Base-by-base conservation (phyloP, 2,329 filamentous ascomycete genomes). In the Rutstroemia sp. region DNA sequence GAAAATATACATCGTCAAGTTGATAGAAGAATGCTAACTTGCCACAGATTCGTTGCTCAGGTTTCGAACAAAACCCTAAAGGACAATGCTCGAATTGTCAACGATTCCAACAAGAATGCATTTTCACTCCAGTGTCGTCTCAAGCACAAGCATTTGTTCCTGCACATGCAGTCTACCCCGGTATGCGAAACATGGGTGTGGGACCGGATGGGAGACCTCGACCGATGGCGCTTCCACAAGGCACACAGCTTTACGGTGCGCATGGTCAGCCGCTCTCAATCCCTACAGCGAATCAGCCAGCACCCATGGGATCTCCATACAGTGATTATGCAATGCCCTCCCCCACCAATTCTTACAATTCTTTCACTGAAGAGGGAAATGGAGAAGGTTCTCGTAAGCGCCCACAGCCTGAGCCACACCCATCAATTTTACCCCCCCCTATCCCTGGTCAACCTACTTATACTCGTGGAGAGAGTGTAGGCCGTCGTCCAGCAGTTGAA, bases 121-220 rank as follows among this genome's bases (percentile, higher is more conserved):
- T 89, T 71, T 89, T 89, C 71, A 88, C 85, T 1, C 86, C 86
- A 2, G 86, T 89, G 23, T 88, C 84, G 3, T 86, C 84, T 10
- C 85, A 88, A 71, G 82, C 84, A 8, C 85, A 88, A 69, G 86
- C 86, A 10, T 89, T 89, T 66, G 86, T 89, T 36, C 86, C 86
- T 7, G 85, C 84, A 9, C 83, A 88, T 68, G 83, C 85, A 6
- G 82, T 84, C 57, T 87, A 80, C 60, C 78, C 79, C 16, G 73
- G 78, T 64, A 68, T 80, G 66, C 74, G 77, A 56, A 75, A 75
- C 61, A 65, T 68, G 60, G 64, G 61, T 34, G 64, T 70, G 46
- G 69, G 68, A 30, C 65, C 67, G 42, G 63, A 70, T 50, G 69
- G 70, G 17, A 65, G 66, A 25, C 62, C 65, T 27, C 63, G 65